These are phyloP conservation scores for Botrytis cinerea DNA, from an alignment of 2,329 filamentous ascomycete genomes.

Conservation along the genomic window DNA sequence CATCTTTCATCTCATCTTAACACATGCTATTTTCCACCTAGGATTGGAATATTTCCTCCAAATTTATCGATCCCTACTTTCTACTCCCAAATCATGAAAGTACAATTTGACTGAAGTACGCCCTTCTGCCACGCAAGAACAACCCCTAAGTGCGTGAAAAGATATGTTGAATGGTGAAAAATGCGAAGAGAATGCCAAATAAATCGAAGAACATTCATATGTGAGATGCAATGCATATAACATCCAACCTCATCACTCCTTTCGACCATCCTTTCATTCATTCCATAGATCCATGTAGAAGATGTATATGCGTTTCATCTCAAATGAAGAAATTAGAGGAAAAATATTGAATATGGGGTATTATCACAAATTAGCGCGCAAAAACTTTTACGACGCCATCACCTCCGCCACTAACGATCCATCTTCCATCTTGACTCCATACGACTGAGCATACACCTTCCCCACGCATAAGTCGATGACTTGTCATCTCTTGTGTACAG, in stretches of 20 bases:
- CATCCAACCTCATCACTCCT: slow-evolving; percentile 13
- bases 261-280: neutral
- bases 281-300: slow-evolving; percentile 5
- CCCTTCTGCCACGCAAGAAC: neutral
- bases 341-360: slow-evolving; percentile 21
- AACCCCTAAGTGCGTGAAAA: neutral
- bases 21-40: neutral
- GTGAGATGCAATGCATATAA: slow-evolving; percentile 13
- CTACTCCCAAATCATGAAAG: neutral
- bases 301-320: slow-evolving; percentile 13
- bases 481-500: slow-evolving; percentile 94
- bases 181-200: slow-evolving; percentile 8
- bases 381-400: slow-evolving; percentile 97
- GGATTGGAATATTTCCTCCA: neutral
- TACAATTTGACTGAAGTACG: neutral
- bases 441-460: slow-evolving; percentile 93
- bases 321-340: slow-evolving; percentile 11
- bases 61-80: neutral
- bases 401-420: slow-evolving; percentile 91
- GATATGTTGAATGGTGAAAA: neutral
- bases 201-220: slow-evolving; percentile 4
- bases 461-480: slow-evolving; percentile 89
- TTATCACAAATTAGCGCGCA: slow-evolving; percentile 49
- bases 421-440: slow-evolving; percentile 93
- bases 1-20: slow-evolving; percentile 15